phyloP scores from a whole-genome alignment of 164 flowering plant species.

The Malania oleifera region DNA sequence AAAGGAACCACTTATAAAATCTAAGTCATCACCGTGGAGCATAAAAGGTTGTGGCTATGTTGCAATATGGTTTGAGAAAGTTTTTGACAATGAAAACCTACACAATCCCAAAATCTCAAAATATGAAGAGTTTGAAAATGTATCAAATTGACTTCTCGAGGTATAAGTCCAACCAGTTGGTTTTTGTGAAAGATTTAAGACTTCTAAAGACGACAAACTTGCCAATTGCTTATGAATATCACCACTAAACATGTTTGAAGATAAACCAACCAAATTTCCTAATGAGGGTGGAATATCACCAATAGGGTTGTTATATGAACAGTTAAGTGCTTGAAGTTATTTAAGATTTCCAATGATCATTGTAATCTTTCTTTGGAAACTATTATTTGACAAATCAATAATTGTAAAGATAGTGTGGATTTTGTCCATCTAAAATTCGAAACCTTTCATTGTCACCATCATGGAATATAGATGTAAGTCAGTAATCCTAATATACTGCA shows the following conservation, averaged over 20 bases:
- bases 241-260: slow-evolving; percentile 20
- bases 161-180: slow-evolving; percentile 9
- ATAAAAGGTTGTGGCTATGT: background rate
- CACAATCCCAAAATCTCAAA: slow-evolving; percentile 15
- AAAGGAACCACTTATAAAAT: background rate
- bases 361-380: slow-evolving; percentile 18
- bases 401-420: background rate
- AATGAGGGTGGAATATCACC: slow-evolving; percentile 18
- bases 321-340: slow-evolving; percentile 8
- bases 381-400: slow-evolving; percentile 20
- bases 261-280: slow-evolving; percentile 13
- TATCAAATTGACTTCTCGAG: slow-evolving; percentile 12
- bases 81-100: slow-evolving; percentile 17
- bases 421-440: background rate
- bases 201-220: slow-evolving; percentile 6
- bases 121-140: slow-evolving; percentile 14
- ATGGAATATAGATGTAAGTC: background rate
- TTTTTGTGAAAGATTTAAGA: slow-evolving; percentile 18
- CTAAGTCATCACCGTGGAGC: background rate
- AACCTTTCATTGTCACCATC: slow-evolving; percentile 12
- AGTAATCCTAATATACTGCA: background rate
- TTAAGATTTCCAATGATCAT: slow-evolving; percentile 3
- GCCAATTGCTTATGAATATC: slow-evolving; percentile 12
- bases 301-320: slow-evolving; percentile 11
- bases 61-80: background rate